Evolutionary conservation across 1,284 basidiomycete species (phyloP).

Genomic region (Papiliotrema flavescens): DNA sequence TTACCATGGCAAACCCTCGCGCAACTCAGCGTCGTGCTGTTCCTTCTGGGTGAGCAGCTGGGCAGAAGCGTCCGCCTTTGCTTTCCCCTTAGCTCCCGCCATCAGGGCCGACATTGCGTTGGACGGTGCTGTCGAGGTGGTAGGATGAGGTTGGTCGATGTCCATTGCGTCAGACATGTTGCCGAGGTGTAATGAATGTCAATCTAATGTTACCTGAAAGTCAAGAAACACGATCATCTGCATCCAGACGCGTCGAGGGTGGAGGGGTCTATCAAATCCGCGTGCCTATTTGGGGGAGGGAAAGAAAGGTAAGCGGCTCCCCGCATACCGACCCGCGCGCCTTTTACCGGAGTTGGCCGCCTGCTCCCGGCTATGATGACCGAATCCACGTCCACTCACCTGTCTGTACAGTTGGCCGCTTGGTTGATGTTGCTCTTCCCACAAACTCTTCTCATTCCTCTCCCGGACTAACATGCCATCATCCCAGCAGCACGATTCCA

Average conservation of each 20-base stretch:
- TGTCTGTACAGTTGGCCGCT: too few relatives aligned
- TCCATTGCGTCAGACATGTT: conserved; percentile 16
- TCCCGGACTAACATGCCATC: conserved; percentile 3
- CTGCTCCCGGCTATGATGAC: too few relatives aligned
- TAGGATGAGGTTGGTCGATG: conserved; percentile 13
- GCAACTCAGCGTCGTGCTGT: conserved; percentile 24
- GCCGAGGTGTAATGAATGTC: too few relatives aligned
- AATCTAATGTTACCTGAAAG: too few relatives aligned
- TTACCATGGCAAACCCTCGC: conserved; percentile 49
- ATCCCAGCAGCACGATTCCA: conserved; percentile 37
- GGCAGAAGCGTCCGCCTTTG: conserved; percentile 19
- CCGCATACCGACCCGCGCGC: too few relatives aligned
- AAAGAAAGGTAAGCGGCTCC: background rate
- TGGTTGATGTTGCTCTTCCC: too few relatives aligned
- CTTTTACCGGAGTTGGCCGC: too few relatives aligned
- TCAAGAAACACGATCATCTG: too few relatives aligned
- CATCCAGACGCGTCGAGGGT: too few relatives aligned
- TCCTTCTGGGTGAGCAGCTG: conserved; percentile 17
- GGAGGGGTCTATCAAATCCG: too few relatives aligned
- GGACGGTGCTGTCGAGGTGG: conserved; percentile 12
- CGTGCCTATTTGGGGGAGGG: background rate
- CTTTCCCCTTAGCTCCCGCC: conserved; percentile 46
- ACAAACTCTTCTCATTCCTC: background rate
- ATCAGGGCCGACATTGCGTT: conserved; percentile 45
- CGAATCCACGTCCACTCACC: too few relatives aligned